These are phyloP conservation scores for Tagetes patula DNA, from an alignment of 129 eudicot genomes.

Conservation along the genomic window DNA sequence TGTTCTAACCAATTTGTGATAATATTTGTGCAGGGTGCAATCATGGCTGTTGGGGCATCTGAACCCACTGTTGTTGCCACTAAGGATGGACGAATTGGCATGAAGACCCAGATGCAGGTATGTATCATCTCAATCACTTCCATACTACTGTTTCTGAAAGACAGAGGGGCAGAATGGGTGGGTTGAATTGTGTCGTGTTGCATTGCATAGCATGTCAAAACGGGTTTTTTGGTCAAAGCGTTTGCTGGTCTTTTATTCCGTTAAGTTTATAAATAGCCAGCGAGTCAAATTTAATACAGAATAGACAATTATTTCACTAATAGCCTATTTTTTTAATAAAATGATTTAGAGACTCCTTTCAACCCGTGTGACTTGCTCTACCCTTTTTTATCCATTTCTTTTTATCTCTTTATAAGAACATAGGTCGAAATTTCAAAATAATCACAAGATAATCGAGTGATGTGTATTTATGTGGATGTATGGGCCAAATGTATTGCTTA, in stretches of 20 bases:
- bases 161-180: not conserved
- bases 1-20: not conserved
- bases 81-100: slow-evolving; percentile 92
- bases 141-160: not conserved
- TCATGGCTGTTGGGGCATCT: slow-evolving; percentile 98
- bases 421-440: not conserved
- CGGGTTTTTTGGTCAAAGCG: not conserved
- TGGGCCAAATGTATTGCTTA: not conserved
- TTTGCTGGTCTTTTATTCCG: not conserved
- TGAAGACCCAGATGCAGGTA: slow-evolving; percentile 98
- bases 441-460: not conserved
- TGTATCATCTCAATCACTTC: not conserved
- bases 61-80: slow-evolving; percentile 89
- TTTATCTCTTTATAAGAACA: not conserved
- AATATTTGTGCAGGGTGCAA: slow-evolving; percentile 73
- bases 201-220: too few relatives aligned
- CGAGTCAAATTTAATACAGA: not conserved
- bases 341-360: not conserved
- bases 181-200: too few relatives aligned
- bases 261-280: not conserved
- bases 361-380: not conserved
- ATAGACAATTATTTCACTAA: not conserved
- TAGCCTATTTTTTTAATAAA: not conserved
- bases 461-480: not conserved
- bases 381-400: not conserved